Evolutionary conservation across 768 basidiomycete genomes (phyloP), one percentile per base, ranked within the genome.

Genomic region (Termitomyces sp.): DNA sequence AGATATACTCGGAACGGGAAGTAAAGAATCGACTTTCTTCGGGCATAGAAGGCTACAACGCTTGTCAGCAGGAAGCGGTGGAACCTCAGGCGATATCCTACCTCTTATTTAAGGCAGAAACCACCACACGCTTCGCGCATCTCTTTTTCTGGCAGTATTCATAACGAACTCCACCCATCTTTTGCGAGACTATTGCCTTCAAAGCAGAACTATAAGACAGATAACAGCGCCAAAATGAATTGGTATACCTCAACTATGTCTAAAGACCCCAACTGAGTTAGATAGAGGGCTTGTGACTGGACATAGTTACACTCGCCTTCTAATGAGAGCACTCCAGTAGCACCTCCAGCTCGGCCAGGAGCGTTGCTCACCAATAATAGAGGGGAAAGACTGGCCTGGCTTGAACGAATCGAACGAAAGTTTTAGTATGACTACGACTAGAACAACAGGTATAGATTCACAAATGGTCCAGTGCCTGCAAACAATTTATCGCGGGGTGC

Each of bases 381-480:
- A 20, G 41, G 44, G 7, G 54, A 5, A 29, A 46, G 43, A 16
- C 94, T 95, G 0, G 94, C 94, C 78, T 97, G 95, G 72, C 89
- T 91, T 50, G 8, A 24, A 31, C 13, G n/a, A 20, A 41, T 20
- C 20, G n/a, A 41, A 41, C 8, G 39, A 41, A 18, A 27, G 10
- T 56, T 7, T 10, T 20, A 41, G 12, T 60, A 12, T 46, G 34
- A 26, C 52, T 29, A 14, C 43, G n/a, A 13, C 1, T 48, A 36
- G 31, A 42, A 6, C 32, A 36, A 52, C 57, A 36, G 32, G 20
- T 18, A 12, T 3, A 10, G 59, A 44, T 81, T 41, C 63, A 91
- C 90, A 92, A 94, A 68, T 94, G 94, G 68, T 97, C 94, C 47
- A 98, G 72, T 0, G 94, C 93, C 67, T 98, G 93, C 75, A 97